These are phyloP conservation scores for Apiotrichum siamense DNA, from an alignment of 1,284 basidiomycete species.

Conservation along the genomic window DNA sequence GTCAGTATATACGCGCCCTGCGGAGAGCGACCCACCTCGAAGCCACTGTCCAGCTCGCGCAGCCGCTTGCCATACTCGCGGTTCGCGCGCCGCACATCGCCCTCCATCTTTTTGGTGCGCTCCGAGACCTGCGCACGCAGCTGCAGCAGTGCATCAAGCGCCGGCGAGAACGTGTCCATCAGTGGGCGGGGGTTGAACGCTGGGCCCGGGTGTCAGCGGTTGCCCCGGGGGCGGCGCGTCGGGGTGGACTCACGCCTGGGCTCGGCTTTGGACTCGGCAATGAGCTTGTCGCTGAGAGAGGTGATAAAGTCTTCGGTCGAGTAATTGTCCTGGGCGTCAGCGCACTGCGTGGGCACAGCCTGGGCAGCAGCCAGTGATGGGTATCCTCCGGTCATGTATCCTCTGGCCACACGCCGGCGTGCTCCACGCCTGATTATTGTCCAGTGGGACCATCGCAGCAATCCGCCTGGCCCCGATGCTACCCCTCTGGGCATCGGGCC, in stretches of 20 bases:
- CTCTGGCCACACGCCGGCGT: no score
- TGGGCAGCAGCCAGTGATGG: no score
- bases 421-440: no score
- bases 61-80: constrained; percentile 91
- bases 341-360: no score
- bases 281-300: constrained; percentile 75
- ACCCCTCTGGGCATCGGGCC: no score
- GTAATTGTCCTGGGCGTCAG: constrained; percentile 65
- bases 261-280: constrained; percentile 70
- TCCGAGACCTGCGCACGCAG: constrained; percentile 81
- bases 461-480: no score
- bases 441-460: no score
- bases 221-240: no score
- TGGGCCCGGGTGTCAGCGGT: constrained; percentile 37
- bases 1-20: not conserved
- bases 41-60: constrained; percentile 82
- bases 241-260: constrained; percentile 62
- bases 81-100: constrained; percentile 81
- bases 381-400: no score
- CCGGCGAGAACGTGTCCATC: constrained; percentile 81
- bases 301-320: constrained; percentile 86
- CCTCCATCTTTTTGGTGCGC: constrained; percentile 85
- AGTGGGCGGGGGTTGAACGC: constrained; percentile 93
- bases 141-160: constrained; percentile 76
- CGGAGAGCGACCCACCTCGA: constrained; percentile 60